Evolutionary conservation across 148 eudicot genomes (phyloP), one percentile per base, ranked within the genome.

Genomic region (Vaccinium myrtillus): DNA sequence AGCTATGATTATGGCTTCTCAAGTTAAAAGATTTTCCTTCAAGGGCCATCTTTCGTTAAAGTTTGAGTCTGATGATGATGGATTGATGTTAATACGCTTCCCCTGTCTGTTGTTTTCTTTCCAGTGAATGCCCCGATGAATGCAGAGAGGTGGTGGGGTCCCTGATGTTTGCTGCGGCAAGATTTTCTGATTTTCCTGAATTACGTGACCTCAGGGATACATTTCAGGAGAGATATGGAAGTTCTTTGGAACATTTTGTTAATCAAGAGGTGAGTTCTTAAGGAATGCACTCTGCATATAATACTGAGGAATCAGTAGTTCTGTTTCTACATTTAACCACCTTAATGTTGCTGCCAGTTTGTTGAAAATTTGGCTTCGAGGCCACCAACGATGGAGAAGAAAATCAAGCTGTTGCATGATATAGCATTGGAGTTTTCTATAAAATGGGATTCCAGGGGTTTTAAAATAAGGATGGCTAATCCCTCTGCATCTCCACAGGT

Each of bases 121-220:
- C 58, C 92, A 97, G 99, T 83, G 95, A 92, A 74, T 97, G 99
- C 84, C 99, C 98, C 23, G 96, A 94, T 82, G 96, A 97, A 80
- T 97, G 98, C 89, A 91, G 94, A 89, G 98, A 95, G 83, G 94
- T 94, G 79, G 95, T 95, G 59, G 94, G 93, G 73, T 97, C 98
- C 67, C 88, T 97, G 69, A 95, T 97, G 92, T 97, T 91, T 91
- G 98, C 99, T 84, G 99, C 99, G 56, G 98, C 99, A 78, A 92
- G 99, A 80, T 94, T 95, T 87, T 97, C 99, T 36, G 99, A 97
- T 89, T 87, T 97, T 81, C 99, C 99, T 48, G 99, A 97, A 87
- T 88, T 97, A 83, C 94, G 99, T 46, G 99, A 97, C 23, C 92
- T 97, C 39, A 89, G 99, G 84, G 93, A 95, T 86, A 58, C 88